These are phyloP conservation scores for Fraxinus angustifolia DNA, from an alignment of 305 asterid species.

Conservation along the genomic window DNA sequence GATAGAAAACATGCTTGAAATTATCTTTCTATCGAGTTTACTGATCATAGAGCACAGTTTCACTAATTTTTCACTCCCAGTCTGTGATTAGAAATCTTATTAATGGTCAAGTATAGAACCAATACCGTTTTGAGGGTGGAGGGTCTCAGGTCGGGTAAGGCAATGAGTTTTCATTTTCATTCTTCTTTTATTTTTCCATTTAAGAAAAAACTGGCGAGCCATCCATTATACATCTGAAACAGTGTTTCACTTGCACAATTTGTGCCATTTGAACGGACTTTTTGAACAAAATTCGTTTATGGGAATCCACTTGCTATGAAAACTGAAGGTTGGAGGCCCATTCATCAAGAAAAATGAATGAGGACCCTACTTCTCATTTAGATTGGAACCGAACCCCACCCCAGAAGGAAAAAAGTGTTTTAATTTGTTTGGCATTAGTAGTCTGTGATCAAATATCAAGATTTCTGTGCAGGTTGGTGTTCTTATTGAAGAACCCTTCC, in stretches of 20 bases:
- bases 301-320: background rate
- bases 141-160: background rate
- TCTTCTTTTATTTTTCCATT: background rate
- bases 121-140: background rate
- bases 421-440: background rate
- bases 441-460: background rate
- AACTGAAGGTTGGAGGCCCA: background rate
- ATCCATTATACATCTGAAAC: too few relatives aligned
- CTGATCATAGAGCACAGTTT: background rate
- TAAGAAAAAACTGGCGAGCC: background rate
- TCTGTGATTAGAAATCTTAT: background rate
- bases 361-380: background rate
- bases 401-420: background rate
- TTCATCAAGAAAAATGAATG: background rate
- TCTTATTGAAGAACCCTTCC: constrained; percentile 93
- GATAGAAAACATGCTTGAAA: background rate
- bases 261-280: background rate
- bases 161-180: background rate
- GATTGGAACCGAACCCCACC: background rate
- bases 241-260: background rate
- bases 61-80: background rate
- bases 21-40: background rate
- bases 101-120: background rate
- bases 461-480: constrained; percentile 72
- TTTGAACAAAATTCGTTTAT: background rate